Base-by-base conservation (phyloP, 2,329 filamentous ascomycete species). In the Penicillium sp. region DNA sequence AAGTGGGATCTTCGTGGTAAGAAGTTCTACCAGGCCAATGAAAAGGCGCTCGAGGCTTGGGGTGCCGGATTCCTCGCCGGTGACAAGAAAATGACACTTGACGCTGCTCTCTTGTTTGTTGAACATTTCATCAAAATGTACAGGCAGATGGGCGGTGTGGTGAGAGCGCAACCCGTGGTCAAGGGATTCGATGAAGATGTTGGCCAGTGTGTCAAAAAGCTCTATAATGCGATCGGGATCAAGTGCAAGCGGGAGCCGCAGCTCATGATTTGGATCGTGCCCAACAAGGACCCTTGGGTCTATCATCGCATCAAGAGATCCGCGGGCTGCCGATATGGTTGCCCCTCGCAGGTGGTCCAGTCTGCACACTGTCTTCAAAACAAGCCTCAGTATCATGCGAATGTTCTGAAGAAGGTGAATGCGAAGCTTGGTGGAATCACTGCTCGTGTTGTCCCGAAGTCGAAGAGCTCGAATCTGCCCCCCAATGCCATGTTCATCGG, bases 391-490 rank as follows among this genome's bases (percentile, higher is more conserved):
- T 97, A 97, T 70, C 86, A 88, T 62, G 93, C 88, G 1, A 99
- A 99, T 54, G 89, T 99, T 0, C 81, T 84, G 56, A 93, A 97
- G 89, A 99, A 99, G 75, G 83, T 99, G 57, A 97, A 99, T 61
- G 87, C 89, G 3, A 99, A 99, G 75, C 80, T 99, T 2, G 93
- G 93, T 12, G 93, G 93, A 5, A 80, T 82, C 0, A 96, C 89
- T 1, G 84, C 73, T 52, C 70, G 75, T 42, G 76, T 75, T 2
- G 60, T 76, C n/a, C 64, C 72, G 2, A 66, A 64, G 74, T 44
- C 76, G 67, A 37, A 65, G 63, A 31, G 65, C 55, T 43, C 69
- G 61, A 62, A 70, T 11, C 37, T 70, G 18, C 63, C 69, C 41
- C 63, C 68, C 40, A 60, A 55, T 0, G 93, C 89, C 0, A 86